Base-by-base conservation (phyloP, 225 moss, liverwort and hornwort genomes). In the Pseudisothecium myosuroides region DNA sequence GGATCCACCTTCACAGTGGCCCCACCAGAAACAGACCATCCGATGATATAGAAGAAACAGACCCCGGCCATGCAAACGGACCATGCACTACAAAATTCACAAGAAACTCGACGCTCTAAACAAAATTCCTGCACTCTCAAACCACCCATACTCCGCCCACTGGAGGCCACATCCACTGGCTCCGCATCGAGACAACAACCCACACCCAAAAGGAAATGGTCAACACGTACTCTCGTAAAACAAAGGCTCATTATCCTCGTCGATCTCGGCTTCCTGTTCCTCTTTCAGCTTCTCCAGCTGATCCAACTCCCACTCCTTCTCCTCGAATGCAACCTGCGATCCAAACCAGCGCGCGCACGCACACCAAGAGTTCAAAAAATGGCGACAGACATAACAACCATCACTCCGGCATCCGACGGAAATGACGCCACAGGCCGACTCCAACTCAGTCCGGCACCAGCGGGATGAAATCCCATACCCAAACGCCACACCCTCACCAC, bases 281-380 rank as follows among this genome's bases (percentile, higher is more conserved):
- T 98, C 97, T 92, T 98, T 98, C 85, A 98, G 93, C 90, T 98
- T 98, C 89, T 98, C 98, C 88, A 98, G 94, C 88, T 98, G 96
- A 82, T 98, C 98, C 87, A 98, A 87, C 72, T 98, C 98, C 98
- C 97, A 97, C 80, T 98, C 98, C 91, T 98, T 98, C 92, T 97
- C 98, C 92, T 97, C 96, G 64, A 97, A 95, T 29, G 92, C 94
- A 79, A 93, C 94, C 93, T 94, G 93, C 81, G 84, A 34, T 50
- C 75, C 74, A 49, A 39, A 34, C 15, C 59, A 86, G 16, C 41
- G 62, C 82, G 45, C 62, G 45, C 68, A 29, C 37, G 13, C 78
- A 39, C 58, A 24, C 28, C 47, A 13, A 56, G 5, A 31, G 7
- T 58, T 90, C n/a, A 78, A 47, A 65, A 77, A 27, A 24, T 11